phyloP scores from a whole-genome alignment of 1,284 basidiomycete genomes.

The Anthracocystis panici-leucophaei region DNA sequence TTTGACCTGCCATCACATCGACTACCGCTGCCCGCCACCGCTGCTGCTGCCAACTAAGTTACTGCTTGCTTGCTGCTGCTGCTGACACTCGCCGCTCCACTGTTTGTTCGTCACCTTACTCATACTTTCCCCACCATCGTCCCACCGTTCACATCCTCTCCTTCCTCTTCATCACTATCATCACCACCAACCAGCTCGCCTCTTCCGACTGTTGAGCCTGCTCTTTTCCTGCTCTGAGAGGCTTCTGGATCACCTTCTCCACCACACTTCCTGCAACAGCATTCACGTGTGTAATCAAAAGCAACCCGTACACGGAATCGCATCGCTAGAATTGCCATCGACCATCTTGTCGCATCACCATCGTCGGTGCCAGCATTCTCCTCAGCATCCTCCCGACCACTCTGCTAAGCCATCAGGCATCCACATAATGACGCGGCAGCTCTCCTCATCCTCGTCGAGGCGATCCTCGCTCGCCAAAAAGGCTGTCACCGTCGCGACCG shows the following conservation, averaged over 20 bases:
- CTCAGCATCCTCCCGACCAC: neutral
- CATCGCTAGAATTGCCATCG: neutral
- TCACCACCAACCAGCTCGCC: no score
- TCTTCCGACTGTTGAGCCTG: no score
- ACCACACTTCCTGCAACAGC: neutral
- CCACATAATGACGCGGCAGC: slow-evolving; percentile 23
- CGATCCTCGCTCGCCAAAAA: slow-evolving; percentile 32
- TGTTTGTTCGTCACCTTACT: no score
- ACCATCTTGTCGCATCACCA: neutral
- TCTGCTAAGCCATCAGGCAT: neutral
- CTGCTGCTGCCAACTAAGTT: no score
- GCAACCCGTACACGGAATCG: neutral
- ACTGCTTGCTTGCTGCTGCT: no score
- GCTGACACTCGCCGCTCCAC: no score
- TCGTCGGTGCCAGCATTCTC: neutral
- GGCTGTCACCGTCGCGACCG: slow-evolving; percentile 29
- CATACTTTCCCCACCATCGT: no score
- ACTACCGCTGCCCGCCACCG: no score
- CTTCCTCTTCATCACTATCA: no score
- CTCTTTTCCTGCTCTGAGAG: neutral
- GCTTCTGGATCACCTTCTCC: neutral
- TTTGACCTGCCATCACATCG: no score
- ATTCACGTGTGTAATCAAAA: neutral
- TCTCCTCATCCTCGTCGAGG: slow-evolving; percentile 33
- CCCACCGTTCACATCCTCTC: no score